A percentile compares a stretch with the other conserved stretches of the same genome.
These are phyloP conservation scores for Hygrophoropsis aurantiaca DNA, from an alignment of 768 basidiomycete genomes.

Conservation along the genomic window DNA sequence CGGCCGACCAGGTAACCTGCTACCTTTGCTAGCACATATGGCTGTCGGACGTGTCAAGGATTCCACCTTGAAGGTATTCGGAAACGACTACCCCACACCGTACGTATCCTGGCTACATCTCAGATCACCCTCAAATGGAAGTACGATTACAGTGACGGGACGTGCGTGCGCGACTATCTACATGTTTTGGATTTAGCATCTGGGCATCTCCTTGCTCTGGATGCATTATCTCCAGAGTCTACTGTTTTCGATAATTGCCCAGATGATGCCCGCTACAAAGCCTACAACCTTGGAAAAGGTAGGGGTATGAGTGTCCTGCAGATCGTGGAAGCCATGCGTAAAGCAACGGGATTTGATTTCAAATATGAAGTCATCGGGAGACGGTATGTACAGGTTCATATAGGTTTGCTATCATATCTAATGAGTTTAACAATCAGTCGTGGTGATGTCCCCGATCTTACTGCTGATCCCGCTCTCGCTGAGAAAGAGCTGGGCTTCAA, in stretches of 20 bases:
- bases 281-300: slow-evolving; percentile 96
- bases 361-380: slow-evolving; percentile 88
- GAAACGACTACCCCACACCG: slow-evolving; percentile 96
- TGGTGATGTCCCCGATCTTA: slow-evolving; percentile 96
- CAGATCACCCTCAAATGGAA: background rate
- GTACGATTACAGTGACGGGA: slow-evolving; percentile 69
- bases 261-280: slow-evolving; percentile 71
- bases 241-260: slow-evolving; percentile 53
- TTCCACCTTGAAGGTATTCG: slow-evolving; percentile 77
- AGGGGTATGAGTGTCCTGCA: slow-evolving; percentile 89
- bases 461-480: slow-evolving; percentile 89
- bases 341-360: slow-evolving; percentile 86
- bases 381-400: slow-evolving; percentile 53
- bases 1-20: slow-evolving; percentile 91
- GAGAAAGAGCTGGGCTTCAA: slow-evolving; percentile 92
- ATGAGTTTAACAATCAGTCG: slow-evolving; percentile 45
- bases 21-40: slow-evolving; percentile 93
- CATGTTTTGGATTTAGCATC: slow-evolving; percentile 94
- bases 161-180: slow-evolving; percentile 95
- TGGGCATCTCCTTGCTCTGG: slow-evolving; percentile 89
- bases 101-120: slow-evolving; percentile 35
- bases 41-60: slow-evolving; percentile 85
- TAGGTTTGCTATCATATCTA: slow-evolving; percentile 1
- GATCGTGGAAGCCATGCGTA: slow-evolving; percentile 93
- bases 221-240: slow-evolving; percentile 68